Evolutionary conservation across 768 basidiomycete genomes (phyloP), one percentile per base, ranked within the genome.

Genomic region (Tulasnella sp.): DNA sequence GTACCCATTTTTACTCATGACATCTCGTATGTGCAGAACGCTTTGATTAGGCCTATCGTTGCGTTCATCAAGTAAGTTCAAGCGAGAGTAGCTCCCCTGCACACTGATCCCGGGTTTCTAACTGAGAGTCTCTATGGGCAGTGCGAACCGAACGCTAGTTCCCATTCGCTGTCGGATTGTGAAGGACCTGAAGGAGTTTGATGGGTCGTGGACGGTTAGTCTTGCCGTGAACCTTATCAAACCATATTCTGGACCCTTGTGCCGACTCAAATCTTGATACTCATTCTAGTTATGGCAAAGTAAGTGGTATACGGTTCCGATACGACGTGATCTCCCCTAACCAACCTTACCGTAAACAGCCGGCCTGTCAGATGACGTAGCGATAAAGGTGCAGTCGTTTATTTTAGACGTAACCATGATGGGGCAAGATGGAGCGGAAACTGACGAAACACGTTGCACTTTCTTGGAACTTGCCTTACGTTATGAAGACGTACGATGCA

Each of bases 161-260:
- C 96, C 96, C 11, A 93, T 98, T 55, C 91, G 85, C 65, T 97
- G 93, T 69, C 80, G 84, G 56, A 84, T 97, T 3, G 81, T 87
- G 38, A 86, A 92, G 68, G 82, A 88, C 61, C 72, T 95, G 61
- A 75, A 72, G 56, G 90, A 96, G 62, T 99, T 97, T 69, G 91
- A 98, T 70, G 96, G 96, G 3, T 81, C 91, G 21, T 98, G 93
- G 94, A 98, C 91, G 56, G 88, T 92, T 69, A 68, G 86, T n/a
- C n/a, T n/a, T n/a, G n/a, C 78, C 21, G 51, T 58, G 38, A 15
- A 21, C 58, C 42, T 55, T 49, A 58, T 51, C 4, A 5, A 50
- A 11, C 4, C 38, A 38, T 11, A 11, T n/a, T 8, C 9, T 56
- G 15, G 51, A n/a, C 63, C 41, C 48, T 2, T 7, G 29, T 51